These are phyloP conservation scores for Astrothelium subdiscretum DNA, from an alignment of 495 filamentous ascomycete species.

Conservation along the genomic window DNA sequence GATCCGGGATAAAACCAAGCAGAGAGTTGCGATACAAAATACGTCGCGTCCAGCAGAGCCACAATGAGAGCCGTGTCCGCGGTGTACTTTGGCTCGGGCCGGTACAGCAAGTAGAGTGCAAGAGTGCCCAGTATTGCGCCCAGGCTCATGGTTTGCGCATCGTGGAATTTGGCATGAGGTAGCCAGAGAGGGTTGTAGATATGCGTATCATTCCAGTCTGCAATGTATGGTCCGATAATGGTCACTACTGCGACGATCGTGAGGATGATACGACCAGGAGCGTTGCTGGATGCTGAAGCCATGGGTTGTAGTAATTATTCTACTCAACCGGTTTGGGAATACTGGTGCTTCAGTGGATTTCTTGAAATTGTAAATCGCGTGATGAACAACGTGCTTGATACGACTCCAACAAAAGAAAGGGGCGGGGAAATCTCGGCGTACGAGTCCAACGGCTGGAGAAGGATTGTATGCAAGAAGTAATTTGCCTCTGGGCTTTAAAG, in stretches of 20 bases:
- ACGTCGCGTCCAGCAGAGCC: constrained; percentile 11
- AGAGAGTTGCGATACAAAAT: constrained; percentile 13
- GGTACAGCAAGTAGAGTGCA: constrained; percentile 14
- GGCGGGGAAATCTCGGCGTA: neutral
- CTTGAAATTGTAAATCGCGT: neutral
- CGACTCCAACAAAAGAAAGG: too few relatives aligned
- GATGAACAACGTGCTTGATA: neutral
- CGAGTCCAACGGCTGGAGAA: too few relatives aligned
- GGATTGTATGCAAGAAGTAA: too few relatives aligned
- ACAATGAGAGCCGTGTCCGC: constrained; percentile 5
- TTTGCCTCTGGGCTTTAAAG: too few relatives aligned
- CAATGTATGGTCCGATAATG: neutral
- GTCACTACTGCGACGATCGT: neutral
- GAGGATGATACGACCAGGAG: neutral
- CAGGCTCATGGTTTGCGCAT: constrained; percentile 23
- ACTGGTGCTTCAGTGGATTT: neutral
- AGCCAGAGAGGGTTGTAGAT: constrained; percentile 25
- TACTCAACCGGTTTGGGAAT: too few relatives aligned
- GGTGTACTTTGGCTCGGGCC: neutral
- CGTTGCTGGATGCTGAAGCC: neutral
- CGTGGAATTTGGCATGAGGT: constrained; percentile 27
- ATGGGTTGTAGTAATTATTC: neutral
- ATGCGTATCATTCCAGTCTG: constrained; percentile 16
- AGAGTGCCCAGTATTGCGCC: constrained; percentile 11
- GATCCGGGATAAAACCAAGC: constrained; percentile 14